A percentile compares a stretch with the other conserved stretches of the same genome.
These are phyloP conservation scores for Lippia alba DNA, from an alignment of 305 asterid genomes.

Conservation along the genomic window DNA sequence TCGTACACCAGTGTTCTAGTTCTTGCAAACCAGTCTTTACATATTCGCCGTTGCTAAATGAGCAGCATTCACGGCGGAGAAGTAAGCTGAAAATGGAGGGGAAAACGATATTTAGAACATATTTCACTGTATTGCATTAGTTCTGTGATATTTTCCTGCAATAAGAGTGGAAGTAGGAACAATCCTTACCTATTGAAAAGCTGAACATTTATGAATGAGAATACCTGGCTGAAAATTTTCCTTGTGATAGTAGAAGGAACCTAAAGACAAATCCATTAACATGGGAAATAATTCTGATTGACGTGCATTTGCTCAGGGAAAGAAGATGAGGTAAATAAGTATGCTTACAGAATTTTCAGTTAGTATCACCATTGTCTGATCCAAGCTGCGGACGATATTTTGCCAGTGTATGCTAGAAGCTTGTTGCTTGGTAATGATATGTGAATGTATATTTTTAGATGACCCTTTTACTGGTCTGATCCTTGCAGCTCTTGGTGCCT, in stretches of 20 bases:
- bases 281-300: slow-evolving; percentile 23
- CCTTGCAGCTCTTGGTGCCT: slow-evolving; percentile 95
- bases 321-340: slow-evolving; percentile 26
- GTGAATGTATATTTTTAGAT: slow-evolving; percentile 71
- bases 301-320: slow-evolving; percentile 29
- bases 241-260: slow-evolving; percentile 75
- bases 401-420: slow-evolving; percentile 87
- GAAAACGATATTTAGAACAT: slow-evolving; percentile 25
- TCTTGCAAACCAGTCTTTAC: slow-evolving; percentile 96
- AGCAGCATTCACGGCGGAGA: slow-evolving; percentile 97
- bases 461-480: slow-evolving; percentile 78
- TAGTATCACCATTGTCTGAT: slow-evolving; percentile 69
- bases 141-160: slow-evolving; percentile 18
- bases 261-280: slow-evolving; percentile 48
- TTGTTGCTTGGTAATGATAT: slow-evolving; percentile 69
- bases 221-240: slow-evolving; percentile 89
- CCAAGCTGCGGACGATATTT: slow-evolving; percentile 72
- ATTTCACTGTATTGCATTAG: slow-evolving; percentile 23
- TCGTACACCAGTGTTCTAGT: slow-evolving; percentile 81
- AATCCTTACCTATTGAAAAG: slow-evolving; percentile 83
- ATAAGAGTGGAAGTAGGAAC: slow-evolving; percentile 30
- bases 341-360: slow-evolving; percentile 70
- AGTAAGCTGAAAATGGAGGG: slow-evolving; percentile 61
- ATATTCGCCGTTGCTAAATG: slow-evolving; percentile 94
- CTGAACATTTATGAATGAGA: slow-evolving; percentile 96